Conservation (phyloP, 805 yeast genomes). For the Tetrapisispora iriomotensis region DNA sequence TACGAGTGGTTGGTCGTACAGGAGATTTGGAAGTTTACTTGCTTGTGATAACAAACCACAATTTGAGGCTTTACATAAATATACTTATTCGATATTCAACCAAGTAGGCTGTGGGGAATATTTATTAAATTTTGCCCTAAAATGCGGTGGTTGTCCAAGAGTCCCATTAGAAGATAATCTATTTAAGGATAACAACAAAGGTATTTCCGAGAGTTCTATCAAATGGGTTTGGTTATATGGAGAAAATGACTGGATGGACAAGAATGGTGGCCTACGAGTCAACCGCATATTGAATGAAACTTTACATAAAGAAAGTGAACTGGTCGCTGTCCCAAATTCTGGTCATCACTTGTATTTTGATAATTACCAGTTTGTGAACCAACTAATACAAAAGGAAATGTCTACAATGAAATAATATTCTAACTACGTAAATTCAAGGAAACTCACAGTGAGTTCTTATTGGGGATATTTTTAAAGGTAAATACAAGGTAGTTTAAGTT, state of each 20-base stretch:
- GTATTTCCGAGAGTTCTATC: constrained; percentile 40
- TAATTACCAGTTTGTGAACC: constrained; percentile 46
- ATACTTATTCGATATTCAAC: constrained; percentile 76
- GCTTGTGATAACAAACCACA: constrained; percentile 20
- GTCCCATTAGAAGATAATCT: constrained; percentile 45
- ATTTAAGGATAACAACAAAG: constrained; percentile 5
- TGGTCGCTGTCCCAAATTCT: constrained; percentile 40
- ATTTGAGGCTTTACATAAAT: constrained; percentile 51
- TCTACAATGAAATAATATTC: too few relatives aligned
- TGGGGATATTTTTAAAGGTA: too few relatives aligned
- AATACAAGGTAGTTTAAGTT: too few relatives aligned
- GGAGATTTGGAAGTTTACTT: constrained; percentile 60
- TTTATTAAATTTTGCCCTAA: constrained; percentile 69
- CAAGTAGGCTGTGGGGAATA: constrained; percentile 91
- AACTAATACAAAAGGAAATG: constrained; percentile 45
- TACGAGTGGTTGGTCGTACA: constrained; percentile 80
- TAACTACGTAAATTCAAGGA: too few relatives aligned
- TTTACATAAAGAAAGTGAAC: constrained; percentile 22
- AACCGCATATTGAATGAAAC: constrained; percentile 19
- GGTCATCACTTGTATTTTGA: constrained; percentile 81
- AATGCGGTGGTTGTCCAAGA: constrained; percentile 88
- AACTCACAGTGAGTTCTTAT: too few relatives aligned
- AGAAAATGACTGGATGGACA: constrained; percentile 60
- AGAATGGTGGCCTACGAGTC: constrained; percentile 31
- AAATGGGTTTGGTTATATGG: constrained; percentile 83